Base-by-base conservation (phyloP, 1,284 basidiomycete genomes). In the Inonotus obliquus region DNA sequence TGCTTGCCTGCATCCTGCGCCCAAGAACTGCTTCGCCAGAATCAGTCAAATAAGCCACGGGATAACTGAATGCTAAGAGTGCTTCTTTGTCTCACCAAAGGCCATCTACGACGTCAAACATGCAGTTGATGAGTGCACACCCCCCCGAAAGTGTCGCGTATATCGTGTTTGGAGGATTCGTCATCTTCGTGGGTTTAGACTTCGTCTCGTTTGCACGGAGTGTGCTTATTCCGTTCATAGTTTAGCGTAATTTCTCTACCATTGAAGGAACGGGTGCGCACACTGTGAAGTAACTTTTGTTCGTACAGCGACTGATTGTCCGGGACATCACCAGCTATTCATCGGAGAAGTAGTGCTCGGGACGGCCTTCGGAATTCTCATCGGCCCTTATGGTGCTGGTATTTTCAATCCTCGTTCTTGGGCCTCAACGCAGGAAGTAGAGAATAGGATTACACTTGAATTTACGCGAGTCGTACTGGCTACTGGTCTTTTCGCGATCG, bases 261-360 rank as follows among this genome's bases (percentile, higher is more conserved):
- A 27, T 83, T 94, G 63, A 94, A 91, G 71, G 92, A 97, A 74
- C 87, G 78, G 74, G 87, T 85, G 39, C 5, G 58, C 38, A 1
- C 11, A n/a, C 14, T 37, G 17, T 13, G 23, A 48, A 13, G 4
- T 29, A 48, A 23, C 39, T 48, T 23, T 35, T n/a, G 14, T 56
- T 19, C 17, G 29, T 29, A 21, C 21, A 29, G 7, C 52, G 23
- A 44, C 51, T 49, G 9, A 25, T 45, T 27, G 51, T 27, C 2
- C n/a, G n/a, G n/a, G n/a, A n/a, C n/a, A n/a, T 44, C 41, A 61
- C 13, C 63, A 89, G 79, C 72, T 96, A 2, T 96, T 91, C 72
- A 86, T 97, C 67, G 96, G 94, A 68, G 96, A 98, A 78, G 94
- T 96, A 25, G 88, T 95, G 38, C 85, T 97, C 45, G 94, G 94